phyloP scores from a whole-genome alignment of 345 rosid species.

The Dimocarpus longan region DNA sequence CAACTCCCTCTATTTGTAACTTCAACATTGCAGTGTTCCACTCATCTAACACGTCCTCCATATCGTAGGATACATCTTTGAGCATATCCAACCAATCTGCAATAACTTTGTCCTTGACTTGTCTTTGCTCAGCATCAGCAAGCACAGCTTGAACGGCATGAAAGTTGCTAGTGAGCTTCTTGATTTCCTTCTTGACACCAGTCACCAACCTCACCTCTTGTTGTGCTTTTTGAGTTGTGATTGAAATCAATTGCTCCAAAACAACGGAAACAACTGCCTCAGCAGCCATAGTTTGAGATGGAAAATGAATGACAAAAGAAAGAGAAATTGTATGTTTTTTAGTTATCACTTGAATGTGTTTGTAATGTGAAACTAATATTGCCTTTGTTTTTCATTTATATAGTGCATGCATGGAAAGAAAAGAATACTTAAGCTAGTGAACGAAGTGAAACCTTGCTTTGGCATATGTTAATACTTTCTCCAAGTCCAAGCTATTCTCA shows the following conservation, averaged over 20 bases:
- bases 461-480: too few relatives aligned
- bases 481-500: too few relatives aligned
- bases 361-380: too few relatives aligned
- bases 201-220: background rate
- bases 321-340: too few relatives aligned
- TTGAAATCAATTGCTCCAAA: background rate
- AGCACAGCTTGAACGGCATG: background rate
- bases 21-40: conserved; percentile 1
- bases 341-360: too few relatives aligned
- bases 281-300: background rate
- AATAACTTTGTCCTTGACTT: background rate
- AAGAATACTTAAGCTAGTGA: too few relatives aligned
- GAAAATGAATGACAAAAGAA: background rate
- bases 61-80: conserved; percentile 1
- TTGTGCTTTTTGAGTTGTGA: background rate
- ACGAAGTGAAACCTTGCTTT: too few relatives aligned
- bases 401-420: too few relatives aligned
- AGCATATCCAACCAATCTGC: conserved; percentile 10
- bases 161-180: background rate
- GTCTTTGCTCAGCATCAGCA: conserved; percentile 11
- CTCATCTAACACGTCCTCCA: conserved; percentile 2
- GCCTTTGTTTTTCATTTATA: too few relatives aligned
- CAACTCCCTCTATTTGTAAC: background rate
- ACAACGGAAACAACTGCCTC: background rate
- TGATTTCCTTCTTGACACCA: background rate